Percentiles rank a stretch among this genome's conserved stretches.
Evolutionary conservation across 495 filamentous ascomycete genomes (phyloP).

Genomic region (Copromyces sp.): DNA sequence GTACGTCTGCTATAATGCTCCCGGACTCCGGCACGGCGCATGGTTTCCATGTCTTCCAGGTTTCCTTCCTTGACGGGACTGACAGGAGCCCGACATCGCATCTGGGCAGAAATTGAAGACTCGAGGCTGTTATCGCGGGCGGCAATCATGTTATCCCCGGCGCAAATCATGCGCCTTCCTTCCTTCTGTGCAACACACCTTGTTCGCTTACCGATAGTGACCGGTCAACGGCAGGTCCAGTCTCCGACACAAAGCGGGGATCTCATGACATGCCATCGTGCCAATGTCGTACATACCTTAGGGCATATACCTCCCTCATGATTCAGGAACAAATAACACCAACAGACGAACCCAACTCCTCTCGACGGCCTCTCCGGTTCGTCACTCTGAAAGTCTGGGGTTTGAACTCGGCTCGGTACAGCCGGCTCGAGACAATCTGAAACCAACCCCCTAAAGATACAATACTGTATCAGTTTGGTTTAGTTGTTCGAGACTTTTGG

Average conservation of each 20-base stretch:
- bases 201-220: neutral
- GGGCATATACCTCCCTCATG: neutral
- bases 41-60: neutral
- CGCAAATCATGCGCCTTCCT: neutral
- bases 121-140: neutral
- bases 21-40: neutral
- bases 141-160: neutral
- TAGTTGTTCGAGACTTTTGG: neutral
- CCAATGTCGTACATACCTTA: too few species aligned
- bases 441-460: neutral
- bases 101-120: neutral
- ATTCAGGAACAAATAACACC: neutral
- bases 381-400: neutral
- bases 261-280: too few species aligned
- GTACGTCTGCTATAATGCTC: neutral
- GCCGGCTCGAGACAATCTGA: neutral
- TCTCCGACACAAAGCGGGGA: neutral
- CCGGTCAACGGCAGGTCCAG: neutral
- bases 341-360: neutral
- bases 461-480: neutral
- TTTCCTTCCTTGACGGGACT: neutral
- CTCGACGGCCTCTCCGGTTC: neutral
- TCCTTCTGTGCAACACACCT: neutral
- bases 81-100: neutral
- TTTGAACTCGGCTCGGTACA: neutral